phyloP scores from a whole-genome alignment of 2,329 filamentous ascomycete genomes.

The Aspergillus clavatus region DNA sequence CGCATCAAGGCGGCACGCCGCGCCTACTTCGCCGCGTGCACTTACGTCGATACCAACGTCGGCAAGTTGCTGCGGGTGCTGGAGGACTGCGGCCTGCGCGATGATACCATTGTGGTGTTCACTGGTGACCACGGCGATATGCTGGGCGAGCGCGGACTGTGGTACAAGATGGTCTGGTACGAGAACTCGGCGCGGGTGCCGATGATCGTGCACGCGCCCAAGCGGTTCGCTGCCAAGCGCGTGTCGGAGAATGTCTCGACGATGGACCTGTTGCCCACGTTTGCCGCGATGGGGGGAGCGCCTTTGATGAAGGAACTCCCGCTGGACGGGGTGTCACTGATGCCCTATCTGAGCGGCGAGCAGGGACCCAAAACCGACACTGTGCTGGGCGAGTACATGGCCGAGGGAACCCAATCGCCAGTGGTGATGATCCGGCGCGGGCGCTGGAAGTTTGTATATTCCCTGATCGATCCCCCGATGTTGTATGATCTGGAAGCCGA shows the following conservation, averaged over 20 bases:
- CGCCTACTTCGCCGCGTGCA: slow-evolving; percentile 89
- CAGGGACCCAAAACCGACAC: slow-evolving; percentile 64
- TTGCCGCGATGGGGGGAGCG: slow-evolving; percentile 74
- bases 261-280: slow-evolving; percentile 81
- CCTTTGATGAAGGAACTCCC: slow-evolving; percentile 67
- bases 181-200: slow-evolving; percentile 87
- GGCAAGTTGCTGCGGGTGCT: slow-evolving; percentile 74
- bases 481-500: slow-evolving; percentile 75
- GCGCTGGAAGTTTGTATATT: slow-evolving; percentile 85
- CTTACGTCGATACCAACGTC: slow-evolving; percentile 89
- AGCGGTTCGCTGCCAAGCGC: slow-evolving; percentile 67
- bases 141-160: slow-evolving; percentile 85
- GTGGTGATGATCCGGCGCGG: slow-evolving; percentile 92
- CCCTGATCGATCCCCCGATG: slow-evolving; percentile 76
- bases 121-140: slow-evolving; percentile 94
- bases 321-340: slow-evolving; percentile 76
- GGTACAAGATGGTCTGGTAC: slow-evolving; percentile 98
- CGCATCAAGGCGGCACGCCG: slow-evolving; percentile 80
- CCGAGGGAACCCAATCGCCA: slow-evolving; percentile 82
- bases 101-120: slow-evolving; percentile 88
- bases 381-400: slow-evolving; percentile 92
- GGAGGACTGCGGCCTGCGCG: slow-evolving; percentile 70
- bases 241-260: slow-evolving; percentile 84
- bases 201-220: slow-evolving; percentile 76
- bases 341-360: slow-evolving; percentile 65